These are phyloP conservation scores for Lasiosphaeriaceae sp. DNA, from an alignment of 495 filamentous ascomycete species.

Conservation along the genomic window DNA sequence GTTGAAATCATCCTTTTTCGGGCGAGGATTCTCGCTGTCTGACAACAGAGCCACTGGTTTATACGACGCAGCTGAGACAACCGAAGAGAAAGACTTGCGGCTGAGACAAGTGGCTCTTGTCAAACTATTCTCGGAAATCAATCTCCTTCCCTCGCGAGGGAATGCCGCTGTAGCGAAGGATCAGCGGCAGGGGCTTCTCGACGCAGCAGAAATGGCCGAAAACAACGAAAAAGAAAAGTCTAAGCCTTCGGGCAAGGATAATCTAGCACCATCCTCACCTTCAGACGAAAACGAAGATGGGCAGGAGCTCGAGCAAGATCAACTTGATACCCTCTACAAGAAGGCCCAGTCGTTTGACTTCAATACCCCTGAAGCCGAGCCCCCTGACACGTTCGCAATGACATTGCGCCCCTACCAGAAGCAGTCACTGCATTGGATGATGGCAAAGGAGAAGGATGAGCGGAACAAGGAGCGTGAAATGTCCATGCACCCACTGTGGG, in stretches of 20 bases:
- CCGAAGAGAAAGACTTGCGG: conserved; percentile 80
- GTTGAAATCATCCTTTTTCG: conserved; percentile 67
- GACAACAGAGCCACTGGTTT: conserved; percentile 64
- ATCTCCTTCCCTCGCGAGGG: conserved; percentile 65
- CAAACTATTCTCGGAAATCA: conserved; percentile 84
- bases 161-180: conserved; percentile 76
- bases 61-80: conserved; percentile 73
- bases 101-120: conserved; percentile 83
- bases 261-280: conserved; percentile 41
- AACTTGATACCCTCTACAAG: conserved; percentile 88
- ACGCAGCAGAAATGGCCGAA: conserved; percentile 81
- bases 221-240: conserved; percentile 59
- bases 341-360: conserved; percentile 98
- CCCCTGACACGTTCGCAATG: conserved; percentile 76
- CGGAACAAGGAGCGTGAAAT: conserved; percentile 55
- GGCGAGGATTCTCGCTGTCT: conserved; percentile 50
- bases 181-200: conserved; percentile 75
- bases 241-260: conserved; percentile 33
- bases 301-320: conserved; percentile 88
- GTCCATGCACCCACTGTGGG: conserved; percentile 97
- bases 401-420: conserved; percentile 88
- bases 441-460: conserved; percentile 83
- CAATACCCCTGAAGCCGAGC: conserved; percentile 78
- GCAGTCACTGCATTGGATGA: conserved; percentile 93
- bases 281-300: conserved; percentile 75